phyloP scores from a whole-genome alignment of 2,329 filamentous ascomycete species.

The Diaporthe aspalathi region DNA sequence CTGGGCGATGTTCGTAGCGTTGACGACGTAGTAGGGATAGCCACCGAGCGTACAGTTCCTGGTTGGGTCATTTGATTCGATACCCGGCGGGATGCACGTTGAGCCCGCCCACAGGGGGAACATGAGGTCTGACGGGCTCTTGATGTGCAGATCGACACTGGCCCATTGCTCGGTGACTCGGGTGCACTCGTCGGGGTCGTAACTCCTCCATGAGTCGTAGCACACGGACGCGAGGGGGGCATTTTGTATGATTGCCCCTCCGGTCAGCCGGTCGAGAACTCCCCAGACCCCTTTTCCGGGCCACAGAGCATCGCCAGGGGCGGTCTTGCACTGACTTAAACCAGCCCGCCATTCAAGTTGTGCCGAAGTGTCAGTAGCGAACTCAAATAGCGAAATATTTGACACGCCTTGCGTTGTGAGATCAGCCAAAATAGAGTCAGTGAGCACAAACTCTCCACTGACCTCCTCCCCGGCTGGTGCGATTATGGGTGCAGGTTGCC shows the following conservation, averaged over 20 bases:
- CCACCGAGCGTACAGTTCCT: conserved; percentile 52
- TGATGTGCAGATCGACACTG: conserved; percentile 40
- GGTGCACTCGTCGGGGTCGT: conserved; percentile 45
- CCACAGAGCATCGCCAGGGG: conserved; percentile 49
- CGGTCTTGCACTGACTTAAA: conserved; percentile 48
- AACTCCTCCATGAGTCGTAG: conserved; percentile 43
- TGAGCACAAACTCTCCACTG: conserved; percentile 45
- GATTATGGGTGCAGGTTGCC: conserved; percentile 41
- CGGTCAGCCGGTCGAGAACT: conserved; percentile 44
- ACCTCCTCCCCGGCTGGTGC: conserved; percentile 44
- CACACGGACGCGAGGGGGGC: conserved; percentile 49
- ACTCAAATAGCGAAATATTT: conserved; percentile 49
- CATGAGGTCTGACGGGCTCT: conserved; percentile 39
- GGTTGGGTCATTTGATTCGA: conserved; percentile 30
- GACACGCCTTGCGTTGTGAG: conserved; percentile 47
- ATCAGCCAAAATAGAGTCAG: conserved; percentile 49
- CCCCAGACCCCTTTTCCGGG: conserved; percentile 47
- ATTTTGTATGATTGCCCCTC: conserved; percentile 49
- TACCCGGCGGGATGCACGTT: conserved; percentile 43
- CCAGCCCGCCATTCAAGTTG: conserved; percentile 42
- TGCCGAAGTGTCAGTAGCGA: conserved; percentile 43
- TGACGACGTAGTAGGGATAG: conserved; percentile 54
- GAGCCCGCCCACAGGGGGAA: conserved; percentile 45
- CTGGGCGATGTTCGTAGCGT: conserved; percentile 53
- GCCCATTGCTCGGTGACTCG: conserved; percentile 46